Conservation (phyloP, 2,329 filamentous ascomycete species). For the Paecilomyces variotii region DNA sequence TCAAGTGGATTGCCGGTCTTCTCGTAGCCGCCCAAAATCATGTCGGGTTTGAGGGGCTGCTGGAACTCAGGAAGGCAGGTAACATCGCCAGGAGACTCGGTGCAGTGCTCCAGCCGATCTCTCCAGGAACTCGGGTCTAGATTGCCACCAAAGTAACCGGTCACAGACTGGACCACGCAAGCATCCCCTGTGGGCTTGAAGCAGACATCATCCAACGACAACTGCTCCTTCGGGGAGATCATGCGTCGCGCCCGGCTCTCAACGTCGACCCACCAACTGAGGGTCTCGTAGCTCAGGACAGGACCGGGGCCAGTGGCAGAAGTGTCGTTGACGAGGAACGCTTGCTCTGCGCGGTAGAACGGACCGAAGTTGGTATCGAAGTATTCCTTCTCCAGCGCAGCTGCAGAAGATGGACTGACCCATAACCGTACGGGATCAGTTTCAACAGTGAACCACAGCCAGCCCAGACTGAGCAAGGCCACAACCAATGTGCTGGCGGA, state of each 20-base stretch:
- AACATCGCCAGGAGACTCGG: conserved; percentile 61
- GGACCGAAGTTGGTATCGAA: conserved; percentile 91
- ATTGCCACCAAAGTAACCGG: conserved; percentile 72
- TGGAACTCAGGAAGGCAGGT: conserved; percentile 81
- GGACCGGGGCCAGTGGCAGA: conserved; percentile 56
- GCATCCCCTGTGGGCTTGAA: conserved; percentile 86
- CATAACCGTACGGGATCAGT: conserved; percentile 83
- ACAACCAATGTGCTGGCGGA: conserved; percentile 65
- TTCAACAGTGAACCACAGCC: conserved; percentile 83
- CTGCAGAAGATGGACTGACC: conserved; percentile 90
- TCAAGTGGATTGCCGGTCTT: conserved; percentile 57
- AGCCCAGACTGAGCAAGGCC: conserved; percentile 72
- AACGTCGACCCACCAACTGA: conserved; percentile 89
- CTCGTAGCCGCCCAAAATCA: conserved; percentile 77
- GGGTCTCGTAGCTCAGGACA: conserved; percentile 78
- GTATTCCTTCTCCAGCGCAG: conserved; percentile 86
- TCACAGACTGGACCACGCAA: conserved; percentile 89
- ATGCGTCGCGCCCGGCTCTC: conserved; percentile 68
- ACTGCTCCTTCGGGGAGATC: conserved; percentile 59
- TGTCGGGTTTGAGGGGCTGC: conserved; percentile 76
- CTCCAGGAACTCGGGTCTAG: conserved; percentile 62
- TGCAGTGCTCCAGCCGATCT: conserved; percentile 62
- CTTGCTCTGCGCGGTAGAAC: conserved; percentile 90
- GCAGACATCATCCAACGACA: conserved; percentile 75
- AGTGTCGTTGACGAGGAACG: conserved; percentile 87